These are phyloP conservation scores for Penicillium sp. DNA, from an alignment of 2,329 filamentous ascomycete species.

Conservation along the genomic window DNA sequence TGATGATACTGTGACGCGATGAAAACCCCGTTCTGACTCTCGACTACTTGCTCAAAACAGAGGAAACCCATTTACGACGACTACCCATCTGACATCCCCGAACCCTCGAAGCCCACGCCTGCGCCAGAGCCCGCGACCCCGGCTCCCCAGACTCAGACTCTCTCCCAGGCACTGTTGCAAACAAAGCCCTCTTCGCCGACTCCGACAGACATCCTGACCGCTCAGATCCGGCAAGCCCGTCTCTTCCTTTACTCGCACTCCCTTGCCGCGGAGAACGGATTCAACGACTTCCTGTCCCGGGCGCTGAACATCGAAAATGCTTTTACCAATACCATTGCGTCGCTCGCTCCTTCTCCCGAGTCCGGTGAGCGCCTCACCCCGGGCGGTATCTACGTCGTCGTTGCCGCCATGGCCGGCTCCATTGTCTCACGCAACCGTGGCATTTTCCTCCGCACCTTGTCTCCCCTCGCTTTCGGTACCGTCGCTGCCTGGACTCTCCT, in stretches of 20 bases:
- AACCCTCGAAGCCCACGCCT: constrained; percentile 21
- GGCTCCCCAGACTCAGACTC: constrained; percentile 17
- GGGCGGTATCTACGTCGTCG: constrained; percentile 84
- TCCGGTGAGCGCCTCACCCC: constrained; percentile 86
- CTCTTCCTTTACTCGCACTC: constrained; percentile 75
- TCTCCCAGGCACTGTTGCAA: constrained; percentile 17
- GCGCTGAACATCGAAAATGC: constrained; percentile 81
- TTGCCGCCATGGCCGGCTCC: constrained; percentile 89
- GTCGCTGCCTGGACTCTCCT: constrained; percentile 78
- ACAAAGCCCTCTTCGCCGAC: constrained; percentile 53
- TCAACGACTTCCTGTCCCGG: constrained; percentile 76
- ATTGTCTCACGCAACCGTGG: constrained; percentile 87
- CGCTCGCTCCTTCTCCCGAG: constrained; percentile 78
- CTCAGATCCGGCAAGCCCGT: constrained; percentile 73
- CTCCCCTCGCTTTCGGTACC: constrained; percentile 75
- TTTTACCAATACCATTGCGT: constrained; percentile 84
- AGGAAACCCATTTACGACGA: constrained; percentile 46
- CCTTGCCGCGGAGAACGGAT: constrained; percentile 68
- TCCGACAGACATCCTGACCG: constrained; percentile 83
- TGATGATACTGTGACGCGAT: not conserved
- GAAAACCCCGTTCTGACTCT: constrained; percentile 9
- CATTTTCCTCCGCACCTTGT: constrained; percentile 69
- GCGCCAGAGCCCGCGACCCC: constrained; percentile 17
- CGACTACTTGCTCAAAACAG: constrained; percentile 22
- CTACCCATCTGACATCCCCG: constrained; percentile 31